Evolutionary conservation across 306 rosid species (phyloP), one percentile per base, ranked within the genome.

Genomic region (Prunus mira): DNA sequence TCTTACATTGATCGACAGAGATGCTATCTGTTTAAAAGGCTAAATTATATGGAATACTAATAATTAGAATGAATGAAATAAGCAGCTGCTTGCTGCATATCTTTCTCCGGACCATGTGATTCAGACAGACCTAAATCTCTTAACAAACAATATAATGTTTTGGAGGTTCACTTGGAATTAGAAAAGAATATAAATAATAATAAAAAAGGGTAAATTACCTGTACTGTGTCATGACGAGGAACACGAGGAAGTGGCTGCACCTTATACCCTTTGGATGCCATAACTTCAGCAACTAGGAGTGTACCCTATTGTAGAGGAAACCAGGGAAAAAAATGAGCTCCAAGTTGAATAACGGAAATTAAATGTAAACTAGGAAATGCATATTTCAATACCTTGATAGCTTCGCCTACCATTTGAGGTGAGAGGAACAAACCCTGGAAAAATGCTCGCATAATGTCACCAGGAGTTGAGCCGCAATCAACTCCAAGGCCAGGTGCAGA

Each of bases 381-480:
- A 74, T 82, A 74, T 62, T 77, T 27, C 20, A 61, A 69, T 73
- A 93, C 98, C 97, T 93, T 93, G 85, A 93, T 63, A 62, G 97
- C 96, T 82, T 91, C 97, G n/a, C 98, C 98, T 64, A 93, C 98
- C 98, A 93, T 93, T 90, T 93, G 98, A 87, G 98, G 97, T n/a
- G 98, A 90, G 81, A 93, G 98, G 84, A 87, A 91, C 74, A 91
- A 83, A 18, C 98, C 98, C 80, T 91, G 98, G 78, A 93, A 93
- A 82, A 93, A 88, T 38, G 94, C 83, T 73, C 98, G 86, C 97
- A 91, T 93, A 58, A 89, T 51, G 76, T 93, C 87, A 12, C 98
- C 98, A 1, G 98, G 94, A 71, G 91, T 88, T 67, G 97, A 81
- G 58, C 98, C 98, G 80, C 94, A 93, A 75, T 93, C 96, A 47